Base-by-base conservation (phyloP, 2,329 filamentous ascomycete species). In the Penicillium sp. region DNA sequence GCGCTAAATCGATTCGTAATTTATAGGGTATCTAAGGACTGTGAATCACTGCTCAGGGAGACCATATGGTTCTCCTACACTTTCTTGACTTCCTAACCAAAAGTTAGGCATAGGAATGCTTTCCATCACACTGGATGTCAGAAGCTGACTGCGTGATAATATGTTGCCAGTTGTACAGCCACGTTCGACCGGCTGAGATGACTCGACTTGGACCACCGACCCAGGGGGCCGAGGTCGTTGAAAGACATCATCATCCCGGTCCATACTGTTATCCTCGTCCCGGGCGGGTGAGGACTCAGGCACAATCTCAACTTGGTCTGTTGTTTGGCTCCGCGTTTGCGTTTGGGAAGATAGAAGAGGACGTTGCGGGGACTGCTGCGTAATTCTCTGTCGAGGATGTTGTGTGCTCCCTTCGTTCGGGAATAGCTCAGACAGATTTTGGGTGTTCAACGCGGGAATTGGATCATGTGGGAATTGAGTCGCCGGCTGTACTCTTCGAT, bases 91-190 rank as follows among this genome's bases (percentile, higher is more conserved):
- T 6, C 69, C 69, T 63, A 71, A 69, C 70, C 75, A 76, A 18
- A 75, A 71, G 4, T 67, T 68, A 3, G 76, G 77, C n/a, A 75
- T 55, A 6, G 77, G 74, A 50, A 78, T 66, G 59, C 76, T 79
- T 53, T 79, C 77, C 76, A 79, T 77, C 18, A 79, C 68, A 58
- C 75, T 78, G 2, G 76, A 77, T 0, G 76, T 75, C 27, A 79
- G 61, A 44, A 77, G 66, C 43, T 78, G 74, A 50, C 73, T 75
- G 3, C 67, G 65, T 11, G 71, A 70, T 6, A 78, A 49, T 2
- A 76, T 56, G 2, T 61, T 65, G 33, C 60, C 66, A 31, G 61
- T 57, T 19, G 59, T 60, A 37, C 62, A 54, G 18, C 55, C 61
- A n/a, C 56, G 66, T 35, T 75, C 73, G 36, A 69, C 70, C 7